These are phyloP conservation scores for Coemansia nantahalensis DNA, from an alignment of 192 early-diverging fungal genomes.

Conservation along the genomic window DNA sequence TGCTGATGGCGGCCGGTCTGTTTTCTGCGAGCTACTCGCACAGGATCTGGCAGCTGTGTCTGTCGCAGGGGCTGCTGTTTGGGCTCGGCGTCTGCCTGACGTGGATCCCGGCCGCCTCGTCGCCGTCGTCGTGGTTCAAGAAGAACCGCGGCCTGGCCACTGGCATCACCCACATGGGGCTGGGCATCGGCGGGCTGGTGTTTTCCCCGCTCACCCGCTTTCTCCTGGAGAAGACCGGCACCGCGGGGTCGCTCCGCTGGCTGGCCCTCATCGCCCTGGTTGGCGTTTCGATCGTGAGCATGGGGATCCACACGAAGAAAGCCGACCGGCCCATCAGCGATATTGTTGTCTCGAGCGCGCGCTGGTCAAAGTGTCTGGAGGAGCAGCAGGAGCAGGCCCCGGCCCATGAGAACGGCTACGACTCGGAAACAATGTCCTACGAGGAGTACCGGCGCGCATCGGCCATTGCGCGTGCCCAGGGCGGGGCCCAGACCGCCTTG, in stretches of 20 bases:
- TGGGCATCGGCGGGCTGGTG: constrained; percentile 64
- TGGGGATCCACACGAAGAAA: constrained; percentile 44
- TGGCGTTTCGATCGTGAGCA: constrained; percentile 25
- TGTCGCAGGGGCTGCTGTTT: constrained; percentile 67
- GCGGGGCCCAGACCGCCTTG: background rate
- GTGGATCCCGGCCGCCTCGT: constrained; percentile 60
- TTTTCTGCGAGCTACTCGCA: constrained; percentile 58
- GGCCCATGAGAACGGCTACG: constrained; percentile 14
- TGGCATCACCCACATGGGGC: constrained; percentile 65
- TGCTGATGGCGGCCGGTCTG: constrained; percentile 56
- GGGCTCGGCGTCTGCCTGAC: constrained; percentile 59
- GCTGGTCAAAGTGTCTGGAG: constrained; percentile 47
- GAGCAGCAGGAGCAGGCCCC: constrained; percentile 1
- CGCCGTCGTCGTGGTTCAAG: constrained; percentile 68
- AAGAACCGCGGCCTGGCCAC: constrained; percentile 60
- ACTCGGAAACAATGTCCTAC: constrained; percentile 20
- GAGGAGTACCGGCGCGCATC: constrained; percentile 17
- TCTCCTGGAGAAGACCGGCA: constrained; percentile 42
- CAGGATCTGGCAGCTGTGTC: constrained; percentile 63
- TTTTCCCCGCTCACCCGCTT: constrained; percentile 57
- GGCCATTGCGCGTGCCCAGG: background rate
- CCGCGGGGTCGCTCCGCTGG: constrained; percentile 45
- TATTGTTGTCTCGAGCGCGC: constrained; percentile 17
- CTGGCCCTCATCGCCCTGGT: constrained; percentile 37
- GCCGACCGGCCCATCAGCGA: constrained; percentile 18